Conservation (phyloP, 371 early-diverging fungal species). For the Mortierella sp. region DNA sequence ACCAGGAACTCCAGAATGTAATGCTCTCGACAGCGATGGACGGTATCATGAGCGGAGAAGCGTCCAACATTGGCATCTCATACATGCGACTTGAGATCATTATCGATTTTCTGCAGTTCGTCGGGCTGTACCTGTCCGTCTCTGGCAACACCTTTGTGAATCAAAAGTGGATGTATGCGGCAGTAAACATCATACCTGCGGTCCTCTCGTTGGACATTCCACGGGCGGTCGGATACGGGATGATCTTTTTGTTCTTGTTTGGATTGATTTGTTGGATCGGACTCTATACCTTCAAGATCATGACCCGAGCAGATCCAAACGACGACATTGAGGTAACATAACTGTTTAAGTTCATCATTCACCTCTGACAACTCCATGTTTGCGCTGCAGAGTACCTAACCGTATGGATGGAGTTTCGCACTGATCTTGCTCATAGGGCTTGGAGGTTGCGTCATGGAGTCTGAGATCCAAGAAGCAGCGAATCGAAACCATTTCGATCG, state of each 20-base stretch:
- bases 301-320: constrained; percentile 55
- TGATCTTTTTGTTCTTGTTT: constrained; percentile 63
- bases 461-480: constrained; percentile 53
- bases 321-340: constrained; percentile 48
- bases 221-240: constrained; percentile 63
- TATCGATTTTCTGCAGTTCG: constrained; percentile 66
- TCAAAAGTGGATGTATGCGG: constrained; percentile 61
- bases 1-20: constrained; percentile 57
- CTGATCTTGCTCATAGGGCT: constrained; percentile 26
- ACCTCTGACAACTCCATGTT: neutral
- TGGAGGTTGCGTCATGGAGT: constrained; percentile 60
- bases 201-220: constrained; percentile 65
- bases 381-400: no score
- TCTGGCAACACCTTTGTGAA: constrained; percentile 55
- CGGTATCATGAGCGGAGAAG: constrained; percentile 55
- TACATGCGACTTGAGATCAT: constrained; percentile 63
- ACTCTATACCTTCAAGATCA: constrained; percentile 60
- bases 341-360: neutral
- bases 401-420: neutral
- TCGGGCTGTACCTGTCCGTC: constrained; percentile 58
- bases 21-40: constrained; percentile 50
- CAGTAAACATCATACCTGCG: constrained; percentile 63
- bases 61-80: constrained; percentile 47
- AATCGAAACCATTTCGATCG: constrained; percentile 58
- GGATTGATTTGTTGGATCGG: constrained; percentile 50